Conservation (phyloP, 2,329 filamentous ascomycete genomes). For the Cercospora canescens region DNA sequence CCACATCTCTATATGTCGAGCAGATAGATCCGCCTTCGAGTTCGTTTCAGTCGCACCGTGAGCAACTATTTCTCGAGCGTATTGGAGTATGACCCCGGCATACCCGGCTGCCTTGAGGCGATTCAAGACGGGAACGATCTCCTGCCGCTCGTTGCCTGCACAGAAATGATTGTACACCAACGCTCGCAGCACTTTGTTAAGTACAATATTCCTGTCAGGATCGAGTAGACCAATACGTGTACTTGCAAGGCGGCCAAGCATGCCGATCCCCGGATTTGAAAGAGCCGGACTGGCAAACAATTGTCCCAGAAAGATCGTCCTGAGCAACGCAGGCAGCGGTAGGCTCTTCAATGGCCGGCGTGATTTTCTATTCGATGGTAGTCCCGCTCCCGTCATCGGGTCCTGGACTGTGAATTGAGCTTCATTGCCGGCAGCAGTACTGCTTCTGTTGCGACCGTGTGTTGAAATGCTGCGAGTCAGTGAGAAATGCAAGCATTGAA, state of each 20-base stretch:
- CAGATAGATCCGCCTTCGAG: slow-evolving; percentile 46
- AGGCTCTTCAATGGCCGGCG: slow-evolving; percentile 2
- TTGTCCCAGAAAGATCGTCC: slow-evolving; percentile 34
- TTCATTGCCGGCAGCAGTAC: neutral
- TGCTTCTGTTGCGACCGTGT: slow-evolving; percentile 3
- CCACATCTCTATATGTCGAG: slow-evolving; percentile 44
- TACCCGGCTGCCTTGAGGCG: slow-evolving; percentile 53
- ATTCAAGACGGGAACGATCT: slow-evolving; percentile 49
- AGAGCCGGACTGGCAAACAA: slow-evolving; percentile 36
- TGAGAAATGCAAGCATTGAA: neutral
- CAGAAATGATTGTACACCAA: slow-evolving; percentile 60
- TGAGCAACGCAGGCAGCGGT: slow-evolving; percentile 18
- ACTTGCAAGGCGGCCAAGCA: slow-evolving; percentile 41
- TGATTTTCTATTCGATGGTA: neutral
- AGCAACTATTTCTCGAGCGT: slow-evolving; percentile 50
- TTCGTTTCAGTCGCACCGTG: slow-evolving; percentile 18
- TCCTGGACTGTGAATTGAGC: neutral
- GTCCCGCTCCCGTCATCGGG: neutral
- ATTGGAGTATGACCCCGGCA: slow-evolving; percentile 55
- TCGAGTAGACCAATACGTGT: slow-evolving; percentile 47
- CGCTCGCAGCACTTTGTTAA: slow-evolving; percentile 48
- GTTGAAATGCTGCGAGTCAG: slow-evolving; percentile 1
- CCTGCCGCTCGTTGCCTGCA: slow-evolving; percentile 51
- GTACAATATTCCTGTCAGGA: slow-evolving; percentile 49
- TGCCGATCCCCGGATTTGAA: slow-evolving; percentile 33